These are phyloP conservation scores for Rosa chinensis DNA, from an alignment of 306 rosid species.

Conservation along the genomic window DNA sequence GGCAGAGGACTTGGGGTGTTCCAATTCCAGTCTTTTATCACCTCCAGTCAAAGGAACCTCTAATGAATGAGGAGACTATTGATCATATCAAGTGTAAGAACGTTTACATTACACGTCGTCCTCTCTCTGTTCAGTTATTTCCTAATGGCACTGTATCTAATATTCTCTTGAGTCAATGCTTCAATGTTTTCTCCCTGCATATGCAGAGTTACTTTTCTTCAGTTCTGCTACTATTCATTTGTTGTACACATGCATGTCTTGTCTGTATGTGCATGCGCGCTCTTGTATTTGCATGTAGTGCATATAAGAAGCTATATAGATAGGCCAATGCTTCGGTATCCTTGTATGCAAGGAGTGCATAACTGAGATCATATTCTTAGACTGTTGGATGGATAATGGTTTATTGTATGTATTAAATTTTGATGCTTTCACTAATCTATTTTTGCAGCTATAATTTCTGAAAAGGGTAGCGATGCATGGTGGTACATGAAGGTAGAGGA, in stretches of 20 bases:
- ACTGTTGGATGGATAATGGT: slow-evolving; percentile 16
- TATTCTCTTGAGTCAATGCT: background rate
- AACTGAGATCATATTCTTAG: slow-evolving; percentile 23
- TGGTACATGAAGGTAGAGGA: slow-evolving; percentile 95
- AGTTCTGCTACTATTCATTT: background rate
- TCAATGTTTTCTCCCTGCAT: slow-evolving; percentile 21
- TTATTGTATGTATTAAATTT: slow-evolving; percentile 3
- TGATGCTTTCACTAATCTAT: slow-evolving; percentile 27
- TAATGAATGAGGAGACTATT: slow-evolving; percentile 88
- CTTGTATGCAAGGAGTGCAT: slow-evolving; percentile 11
- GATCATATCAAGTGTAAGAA: slow-evolving; percentile 74
- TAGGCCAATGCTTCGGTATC: background rate
- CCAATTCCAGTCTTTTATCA: slow-evolving; percentile 99
- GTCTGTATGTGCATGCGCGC: background rate
- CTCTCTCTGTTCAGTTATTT: background rate
- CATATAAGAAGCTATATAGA: background rate
- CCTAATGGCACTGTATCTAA: background rate
- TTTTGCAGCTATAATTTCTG: slow-evolving; percentile 74
- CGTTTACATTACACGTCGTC: slow-evolving; percentile 2
- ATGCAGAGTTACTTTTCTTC: background rate
- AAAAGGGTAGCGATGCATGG: slow-evolving; percentile 99
- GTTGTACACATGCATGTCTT: background rate
- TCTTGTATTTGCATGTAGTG: background rate
- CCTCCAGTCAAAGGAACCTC: slow-evolving; percentile 76
- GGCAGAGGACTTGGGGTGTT: slow-evolving; percentile 99